Evolutionary conservation across 1,284 basidiomycete species (phyloP), one percentile per base, ranked within the genome.

Genomic region (Exsudoporus floridanus): DNA sequence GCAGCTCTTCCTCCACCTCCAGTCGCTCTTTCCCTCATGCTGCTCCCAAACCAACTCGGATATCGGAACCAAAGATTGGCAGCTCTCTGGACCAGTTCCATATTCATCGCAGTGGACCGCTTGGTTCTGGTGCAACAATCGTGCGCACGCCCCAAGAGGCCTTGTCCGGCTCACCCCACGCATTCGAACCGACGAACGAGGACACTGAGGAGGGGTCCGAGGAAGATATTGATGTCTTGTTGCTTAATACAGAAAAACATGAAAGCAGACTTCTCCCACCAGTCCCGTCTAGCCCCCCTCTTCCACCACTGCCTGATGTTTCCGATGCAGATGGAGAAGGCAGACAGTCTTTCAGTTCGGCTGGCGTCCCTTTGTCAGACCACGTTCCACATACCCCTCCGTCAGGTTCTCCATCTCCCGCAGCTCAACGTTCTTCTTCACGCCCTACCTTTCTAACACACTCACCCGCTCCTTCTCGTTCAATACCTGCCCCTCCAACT

Each of bases 101-200:
- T 36, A 59, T 73, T 35, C 66, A 69, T 9, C 74, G 78, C 4
- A 74, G 67, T 46, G 82, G 81, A 5, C 65, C 72, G 2, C 76
- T 90, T 12, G 88, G 87, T 16, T 65, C 78, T 10, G 87, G 88
- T 34, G 88, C 88, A 13, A 83, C 75, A 3, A 35, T 91, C 21
- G 88, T 91, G 31, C 76, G 83, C 54, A 90, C 88, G 0, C 87
- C 88, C 3, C 82, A 86, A 55, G 88, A 91, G 47, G 88, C 88
- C 30, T 73, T 90, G 50, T 69, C 65, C 18, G 45, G 60, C 33
- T 25, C 66, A 10, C 19, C 28, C 18, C 35, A 31, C 16, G 13
- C 33, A 14, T 50, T 48, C 27, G 53, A 44, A 13, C 28, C 12
- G 2, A 38, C 37, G 16, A 35, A 9, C 30, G 58, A 64, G 31